A percentile compares a stretch with the other conserved stretches of the same genome.
phyloP scores from a whole-genome alignment of 2,329 filamentous ascomycete species.

The Sclerotinia nivalis region DNA sequence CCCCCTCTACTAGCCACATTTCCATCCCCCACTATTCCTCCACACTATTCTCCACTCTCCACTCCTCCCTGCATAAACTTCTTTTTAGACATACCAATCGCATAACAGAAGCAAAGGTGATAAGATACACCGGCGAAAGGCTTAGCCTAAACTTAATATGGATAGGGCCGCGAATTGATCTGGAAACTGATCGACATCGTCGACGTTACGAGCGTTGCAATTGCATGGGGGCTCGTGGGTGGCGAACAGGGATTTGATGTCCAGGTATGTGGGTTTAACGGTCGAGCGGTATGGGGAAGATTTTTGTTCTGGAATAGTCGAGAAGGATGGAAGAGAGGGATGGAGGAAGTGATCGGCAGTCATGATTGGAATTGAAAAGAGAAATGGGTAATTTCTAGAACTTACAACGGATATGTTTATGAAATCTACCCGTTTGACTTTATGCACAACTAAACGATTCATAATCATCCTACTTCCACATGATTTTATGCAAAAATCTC shows the following conservation, averaged over 20 bases:
- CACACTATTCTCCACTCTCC: not conserved
- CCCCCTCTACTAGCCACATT: not conserved
- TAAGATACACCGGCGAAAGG: not conserved
- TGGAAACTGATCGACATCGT: not conserved
- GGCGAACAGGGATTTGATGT: not conserved
- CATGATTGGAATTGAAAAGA: rapidly evolving
- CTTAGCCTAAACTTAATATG: not conserved
- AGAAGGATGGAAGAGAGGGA: not conserved
- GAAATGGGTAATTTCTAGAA: too few species aligned
- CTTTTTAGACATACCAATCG: not conserved
- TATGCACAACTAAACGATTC: too few species aligned
- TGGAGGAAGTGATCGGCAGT: not conserved
- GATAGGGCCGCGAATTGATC: not conserved
- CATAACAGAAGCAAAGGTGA: not conserved
- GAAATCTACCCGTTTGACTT: too few species aligned
- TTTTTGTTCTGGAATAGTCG: not conserved
- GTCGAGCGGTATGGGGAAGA: not conserved
- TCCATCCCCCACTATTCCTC: not conserved
- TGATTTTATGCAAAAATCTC: too few species aligned
- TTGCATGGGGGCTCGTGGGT: not conserved
- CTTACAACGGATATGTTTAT: too few species aligned
- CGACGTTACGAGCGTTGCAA: not conserved
- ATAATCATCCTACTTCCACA: too few species aligned
- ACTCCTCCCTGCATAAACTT: not conserved
- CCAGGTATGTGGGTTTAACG: not conserved